phyloP scores from a whole-genome alignment of 2,329 filamentous ascomycete species.

The Botrytis aclada region DNA sequence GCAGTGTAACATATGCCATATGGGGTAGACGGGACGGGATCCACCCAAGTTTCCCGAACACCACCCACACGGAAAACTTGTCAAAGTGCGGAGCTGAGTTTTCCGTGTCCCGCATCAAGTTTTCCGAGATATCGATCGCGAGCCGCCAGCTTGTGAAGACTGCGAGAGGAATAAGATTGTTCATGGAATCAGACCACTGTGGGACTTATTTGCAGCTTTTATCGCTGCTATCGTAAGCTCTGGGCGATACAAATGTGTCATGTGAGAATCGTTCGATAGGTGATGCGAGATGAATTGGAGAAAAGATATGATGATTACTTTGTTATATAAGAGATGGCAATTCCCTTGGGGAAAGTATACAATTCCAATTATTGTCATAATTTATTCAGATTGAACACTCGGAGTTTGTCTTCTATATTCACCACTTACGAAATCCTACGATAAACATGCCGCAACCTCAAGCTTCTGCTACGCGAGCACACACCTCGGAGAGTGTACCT shows the following conservation, averaged over 20 bases:
- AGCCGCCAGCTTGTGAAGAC: too few species aligned
- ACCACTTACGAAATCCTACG: neutral
- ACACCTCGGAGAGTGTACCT: neutral
- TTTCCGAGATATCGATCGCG: neutral
- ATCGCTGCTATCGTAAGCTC: neutral
- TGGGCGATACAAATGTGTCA: neutral
- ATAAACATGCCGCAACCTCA: neutral
- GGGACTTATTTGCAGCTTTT: neutral
- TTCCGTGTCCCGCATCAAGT: conserved; percentile 1
- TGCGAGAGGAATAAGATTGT: neutral
- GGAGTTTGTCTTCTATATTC: neutral
- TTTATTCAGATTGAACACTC: neutral
- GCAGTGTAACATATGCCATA: neutral
- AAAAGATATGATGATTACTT: neutral
- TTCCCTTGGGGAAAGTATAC: neutral
- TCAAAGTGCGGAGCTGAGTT: neutral
- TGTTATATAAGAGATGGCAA: neutral
- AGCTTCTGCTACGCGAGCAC: neutral
- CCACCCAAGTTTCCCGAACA: neutral
- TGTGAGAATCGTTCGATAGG: neutral
- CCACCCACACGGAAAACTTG: neutral
- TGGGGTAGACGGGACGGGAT: neutral
- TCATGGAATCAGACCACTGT: neutral
- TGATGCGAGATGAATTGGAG: neutral
- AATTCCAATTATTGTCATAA: neutral